Evolutionary conservation across 2,329 filamentous ascomycete genomes (phyloP).

Genomic region (Fusarium xylarioides): DNA sequence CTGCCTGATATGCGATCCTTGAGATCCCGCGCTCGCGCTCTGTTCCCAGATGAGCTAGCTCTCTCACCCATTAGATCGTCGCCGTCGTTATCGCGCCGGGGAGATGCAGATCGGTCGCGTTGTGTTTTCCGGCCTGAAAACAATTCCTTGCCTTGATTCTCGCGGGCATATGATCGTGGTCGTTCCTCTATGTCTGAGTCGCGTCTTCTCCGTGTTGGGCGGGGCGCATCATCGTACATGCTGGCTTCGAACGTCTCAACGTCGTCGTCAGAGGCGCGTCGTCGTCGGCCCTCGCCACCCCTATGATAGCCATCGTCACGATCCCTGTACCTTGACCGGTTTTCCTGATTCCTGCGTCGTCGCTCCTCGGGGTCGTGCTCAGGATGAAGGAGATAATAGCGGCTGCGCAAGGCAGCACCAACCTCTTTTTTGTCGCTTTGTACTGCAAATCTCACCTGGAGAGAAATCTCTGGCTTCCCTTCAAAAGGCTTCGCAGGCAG

Average conservation of each 20-base stretch:
- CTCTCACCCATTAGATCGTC: constrained; percentile 51
- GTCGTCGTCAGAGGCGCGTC: constrained; percentile 56
- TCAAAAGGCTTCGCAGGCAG: constrained; percentile 75
- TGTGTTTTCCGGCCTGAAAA: constrained; percentile 58
- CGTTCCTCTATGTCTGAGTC: constrained; percentile 43
- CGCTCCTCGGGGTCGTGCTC: constrained; percentile 85
- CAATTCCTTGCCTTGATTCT: constrained; percentile 68
- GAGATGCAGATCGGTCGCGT: constrained; percentile 63
- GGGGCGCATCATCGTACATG: constrained; percentile 80
- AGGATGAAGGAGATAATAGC: constrained; percentile 92
- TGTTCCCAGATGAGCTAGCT: constrained; percentile 48
- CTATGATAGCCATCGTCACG: constrained; percentile 54
- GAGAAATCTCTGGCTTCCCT: constrained; percentile 71
- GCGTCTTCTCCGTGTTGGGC: constrained; percentile 38
- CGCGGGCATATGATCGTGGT: constrained; percentile 42
- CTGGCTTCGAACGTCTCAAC: constrained; percentile 73
- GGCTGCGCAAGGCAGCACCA: constrained; percentile 81
- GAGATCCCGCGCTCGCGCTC: constrained; percentile 47
- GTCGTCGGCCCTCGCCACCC: constrained; percentile 52
- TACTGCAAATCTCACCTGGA: constrained; percentile 79
- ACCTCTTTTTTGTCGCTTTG: constrained; percentile 80
- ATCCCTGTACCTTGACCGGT: constrained; percentile 71
- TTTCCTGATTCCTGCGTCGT: constrained; percentile 64
- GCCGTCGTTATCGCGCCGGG: constrained; percentile 54
- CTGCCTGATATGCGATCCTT: constrained; percentile 45